Conservation (phyloP, 306 rosid genomes). For the Neltuma alba region DNA sequence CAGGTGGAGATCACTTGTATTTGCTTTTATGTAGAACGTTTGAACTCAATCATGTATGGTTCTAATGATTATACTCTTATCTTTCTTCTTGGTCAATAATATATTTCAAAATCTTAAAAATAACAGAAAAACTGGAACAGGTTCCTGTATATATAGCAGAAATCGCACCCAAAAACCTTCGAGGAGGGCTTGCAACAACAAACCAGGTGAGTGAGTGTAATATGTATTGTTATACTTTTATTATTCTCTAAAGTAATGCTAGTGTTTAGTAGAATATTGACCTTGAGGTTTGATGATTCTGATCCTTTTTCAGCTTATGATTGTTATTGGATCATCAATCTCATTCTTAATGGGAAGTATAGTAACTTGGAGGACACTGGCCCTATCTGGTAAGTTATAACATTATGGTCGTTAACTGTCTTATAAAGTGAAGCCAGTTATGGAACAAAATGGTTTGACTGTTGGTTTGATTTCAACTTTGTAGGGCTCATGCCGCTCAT, state of each 20-base stretch:
- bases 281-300: slow-evolving; percentile 23
- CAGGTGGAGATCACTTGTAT: neutral
- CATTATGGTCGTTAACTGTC: neutral
- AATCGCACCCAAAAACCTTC: slow-evolving; percentile 72
- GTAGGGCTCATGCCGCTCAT: slow-evolving; percentile 75
- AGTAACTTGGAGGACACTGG: slow-evolving; percentile 62
- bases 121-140: slow-evolving; percentile 40
- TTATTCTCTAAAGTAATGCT: neutral
- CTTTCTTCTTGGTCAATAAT: neutral
- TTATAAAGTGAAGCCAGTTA: neutral
- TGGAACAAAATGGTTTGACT: slow-evolving; percentile 1
- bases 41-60: neutral
- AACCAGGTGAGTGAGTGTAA: slow-evolving; percentile 51
- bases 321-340: slow-evolving; percentile 65
- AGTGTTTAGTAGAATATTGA: slow-evolving; percentile 15
- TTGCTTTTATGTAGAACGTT: neutral
- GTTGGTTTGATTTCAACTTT: slow-evolving; percentile 39
- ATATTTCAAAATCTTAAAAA: slow-evolving; percentile 24
- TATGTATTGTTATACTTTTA: neutral
- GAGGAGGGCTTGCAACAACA: slow-evolving; percentile 72
- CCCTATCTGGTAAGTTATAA: slow-evolving; percentile 56
- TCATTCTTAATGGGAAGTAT: slow-evolving; percentile 68
- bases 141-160: slow-evolving; percentile 81
- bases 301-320: slow-evolving; percentile 56
- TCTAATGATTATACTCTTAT: neutral